phyloP scores from a whole-genome alignment of 345 rosid genomes.

The Acer yangbiense region DNA sequence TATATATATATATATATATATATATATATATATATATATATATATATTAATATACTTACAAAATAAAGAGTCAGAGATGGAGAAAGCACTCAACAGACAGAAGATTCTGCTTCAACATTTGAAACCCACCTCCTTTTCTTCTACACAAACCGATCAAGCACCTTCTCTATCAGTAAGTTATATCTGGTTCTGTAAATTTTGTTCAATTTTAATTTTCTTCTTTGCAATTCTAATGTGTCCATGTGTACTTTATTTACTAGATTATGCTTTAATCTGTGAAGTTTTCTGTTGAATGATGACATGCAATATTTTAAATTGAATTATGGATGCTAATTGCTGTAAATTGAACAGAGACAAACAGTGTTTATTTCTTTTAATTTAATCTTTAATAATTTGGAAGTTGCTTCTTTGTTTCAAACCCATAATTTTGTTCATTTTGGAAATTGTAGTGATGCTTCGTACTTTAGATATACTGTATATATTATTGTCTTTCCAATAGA shows the following conservation, averaged over 20 bases:
- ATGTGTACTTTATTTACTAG: background rate
- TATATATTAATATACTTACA: too few species aligned
- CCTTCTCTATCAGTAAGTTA: constrained; percentile 53
- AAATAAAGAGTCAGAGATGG: constrained; percentile 40
- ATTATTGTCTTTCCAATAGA: background rate
- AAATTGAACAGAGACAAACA: too few species aligned
- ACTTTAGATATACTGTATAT: background rate
- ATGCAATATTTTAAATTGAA: background rate
- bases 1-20: too few species aligned
- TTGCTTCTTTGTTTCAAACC: too few species aligned
- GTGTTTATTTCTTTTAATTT: background rate
- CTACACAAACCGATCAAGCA: constrained; percentile 36
- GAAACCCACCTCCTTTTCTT: constrained; percentile 48
- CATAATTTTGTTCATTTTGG: background rate
- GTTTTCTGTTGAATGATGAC: background rate
- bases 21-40: too few species aligned
- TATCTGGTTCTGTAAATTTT: background rate
- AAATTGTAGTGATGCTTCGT: background rate
- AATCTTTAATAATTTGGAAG: too few species aligned
- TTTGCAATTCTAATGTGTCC: background rate
- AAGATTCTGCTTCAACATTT: constrained; percentile 73
- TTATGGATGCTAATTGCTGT: too few species aligned
- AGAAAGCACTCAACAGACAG: constrained; percentile 79
- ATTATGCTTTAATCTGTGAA: background rate
- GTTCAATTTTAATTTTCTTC: background rate